Evolutionary conservation across 2,329 filamentous ascomycete species (phyloP).

Genomic region (Fusarium sarcochroum): DNA sequence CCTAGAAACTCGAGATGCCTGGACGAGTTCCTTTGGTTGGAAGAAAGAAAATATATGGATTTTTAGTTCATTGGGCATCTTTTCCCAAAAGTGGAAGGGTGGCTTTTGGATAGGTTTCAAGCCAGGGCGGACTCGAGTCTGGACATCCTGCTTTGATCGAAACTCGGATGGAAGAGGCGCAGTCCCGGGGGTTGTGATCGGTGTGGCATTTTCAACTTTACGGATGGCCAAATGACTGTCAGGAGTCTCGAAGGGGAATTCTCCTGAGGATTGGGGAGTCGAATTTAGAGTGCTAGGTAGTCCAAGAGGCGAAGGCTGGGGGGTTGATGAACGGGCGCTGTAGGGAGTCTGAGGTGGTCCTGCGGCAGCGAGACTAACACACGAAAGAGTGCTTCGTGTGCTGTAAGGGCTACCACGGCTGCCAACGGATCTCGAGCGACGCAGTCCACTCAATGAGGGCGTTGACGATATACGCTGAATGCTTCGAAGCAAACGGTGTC

Average conservation of each 20-base stretch:
- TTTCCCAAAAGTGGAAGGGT: conserved; percentile 79
- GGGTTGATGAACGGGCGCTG: conserved; percentile 51
- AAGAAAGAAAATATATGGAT: conserved; percentile 83
- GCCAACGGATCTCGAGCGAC: conserved; percentile 75
- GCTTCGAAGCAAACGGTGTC: conserved; percentile 78
- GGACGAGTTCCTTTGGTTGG: conserved; percentile 83
- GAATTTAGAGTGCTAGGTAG: conserved; percentile 55
- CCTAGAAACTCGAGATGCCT: conserved; percentile 82
- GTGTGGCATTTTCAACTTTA: conserved; percentile 67
- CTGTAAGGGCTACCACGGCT: conserved; percentile 80
- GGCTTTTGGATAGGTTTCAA: conserved; percentile 48
- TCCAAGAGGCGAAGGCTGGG: conserved; percentile 59
- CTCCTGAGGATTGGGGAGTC: conserved; percentile 57
- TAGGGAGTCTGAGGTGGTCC: conserved; percentile 50
- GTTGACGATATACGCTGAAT: conserved; percentile 88
- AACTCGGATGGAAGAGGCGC: conserved; percentile 76
- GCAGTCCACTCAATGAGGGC: conserved; percentile 75
- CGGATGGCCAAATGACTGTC: conserved; percentile 66
- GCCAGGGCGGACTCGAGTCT: conserved; percentile 34
- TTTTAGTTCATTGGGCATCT: conserved; percentile 86
- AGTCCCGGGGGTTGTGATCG: conserved; percentile 60
- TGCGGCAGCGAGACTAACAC: conserved; percentile 65
- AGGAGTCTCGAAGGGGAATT: conserved; percentile 58
- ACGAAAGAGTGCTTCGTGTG: conserved; percentile 65
- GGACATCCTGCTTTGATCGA: conserved; percentile 56